phyloP scores from a whole-genome alignment of 768 basidiomycete genomes.

The Cantharellus anzutake region DNA sequence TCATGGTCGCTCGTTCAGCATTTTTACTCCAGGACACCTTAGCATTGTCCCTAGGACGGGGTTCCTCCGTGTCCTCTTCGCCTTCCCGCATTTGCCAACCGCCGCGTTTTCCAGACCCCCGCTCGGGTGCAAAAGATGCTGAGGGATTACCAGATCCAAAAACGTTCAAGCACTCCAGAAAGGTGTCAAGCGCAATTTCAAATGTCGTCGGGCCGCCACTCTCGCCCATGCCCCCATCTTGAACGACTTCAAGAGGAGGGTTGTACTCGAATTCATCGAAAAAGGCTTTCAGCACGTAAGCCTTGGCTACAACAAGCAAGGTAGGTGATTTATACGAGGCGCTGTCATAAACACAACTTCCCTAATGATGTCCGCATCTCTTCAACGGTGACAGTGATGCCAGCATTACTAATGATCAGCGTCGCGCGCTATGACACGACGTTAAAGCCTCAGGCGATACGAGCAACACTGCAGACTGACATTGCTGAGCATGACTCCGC shows the following conservation, averaged over 20 bases:
- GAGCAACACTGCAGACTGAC: slow-evolving; percentile 26
- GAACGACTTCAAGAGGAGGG: slow-evolving; percentile 18
- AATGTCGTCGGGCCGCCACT: slow-evolving; percentile 27
- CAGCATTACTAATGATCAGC: slow-evolving; percentile 45
- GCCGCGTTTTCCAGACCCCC: not conserved
- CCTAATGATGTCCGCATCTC: slow-evolving; percentile 69
- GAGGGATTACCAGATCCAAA: slow-evolving; percentile 58
- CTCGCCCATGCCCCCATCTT: slow-evolving; percentile 15
- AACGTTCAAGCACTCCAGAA: slow-evolving; percentile 84
- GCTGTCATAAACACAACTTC: slow-evolving; percentile 16
- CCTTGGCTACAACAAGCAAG: slow-evolving; percentile 37
- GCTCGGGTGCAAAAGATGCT: not conserved
- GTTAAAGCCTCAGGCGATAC: not conserved
- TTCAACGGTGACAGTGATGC: slow-evolving; percentile 65
- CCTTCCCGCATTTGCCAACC: slow-evolving; percentile 13
- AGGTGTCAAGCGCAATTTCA: slow-evolving; percentile 64
- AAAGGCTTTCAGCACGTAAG: slow-evolving; percentile 56
- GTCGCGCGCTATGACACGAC: slow-evolving; percentile 29
- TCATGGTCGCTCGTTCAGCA: slow-evolving; percentile 44
- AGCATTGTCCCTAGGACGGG: slow-evolving; percentile 1
- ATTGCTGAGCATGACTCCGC: slow-evolving; percentile 64
- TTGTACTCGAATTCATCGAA: slow-evolving; percentile 66
- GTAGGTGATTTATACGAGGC: not conserved
- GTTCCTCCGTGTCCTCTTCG: slow-evolving; percentile 13
- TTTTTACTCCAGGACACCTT: slow-evolving; percentile 8